Base-by-base conservation (phyloP, 2,329 filamentous ascomycete species). In the Seiridium cupressi region DNA sequence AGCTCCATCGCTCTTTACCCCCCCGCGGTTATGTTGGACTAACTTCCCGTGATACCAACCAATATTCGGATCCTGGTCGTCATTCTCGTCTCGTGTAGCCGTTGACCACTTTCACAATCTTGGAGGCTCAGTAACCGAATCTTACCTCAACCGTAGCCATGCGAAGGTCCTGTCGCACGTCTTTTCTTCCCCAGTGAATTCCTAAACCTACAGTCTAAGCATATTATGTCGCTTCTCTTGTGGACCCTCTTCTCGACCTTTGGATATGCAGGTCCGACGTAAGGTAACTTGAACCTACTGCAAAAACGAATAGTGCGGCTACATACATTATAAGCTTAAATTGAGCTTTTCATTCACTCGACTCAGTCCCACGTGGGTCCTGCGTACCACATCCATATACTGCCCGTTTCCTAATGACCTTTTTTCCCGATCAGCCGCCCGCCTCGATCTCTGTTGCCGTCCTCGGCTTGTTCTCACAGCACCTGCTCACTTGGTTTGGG, bases 321-420 rank as follows among this genome's bases (percentile, higher is more conserved):
- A 26, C 57, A 48, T 60, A 47, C 60, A 51, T 57, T 40, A 35
- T 59, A 62, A 60, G 60, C 60, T 60, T 62, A 60, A 61, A 35
- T 61, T 51, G 53, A 54, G 10, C 47, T 54, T 42, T 31, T 40
- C 53, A 54, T 59, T 26, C 26, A 36, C 48, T 57, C 5, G 40
- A 10, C 44, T 34, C 35, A 36, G 36, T 34, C 57, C 10, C 48
- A 55, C 55, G 34, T 58, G 55, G 18, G 18, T 26, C 18, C 18
- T 26, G 18, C 18, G 18, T 26, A 26, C 18, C 49, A 10, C 32
- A 58, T 42, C 35, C 4, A 46, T 32, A 51, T 35, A 40, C 31
- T 44, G 32, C 44, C 44, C 34, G 34, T 35, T 34, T 9, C 42
- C 34, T 44, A 13, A 47, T 26, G 31, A n/a, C 44, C 42, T 31